A percentile compares a stretch with the other conserved stretches of the same genome.
These are phyloP conservation scores for Glonium stellatum DNA, from an alignment of 495 filamentous ascomycete species.

Conservation along the genomic window DNA sequence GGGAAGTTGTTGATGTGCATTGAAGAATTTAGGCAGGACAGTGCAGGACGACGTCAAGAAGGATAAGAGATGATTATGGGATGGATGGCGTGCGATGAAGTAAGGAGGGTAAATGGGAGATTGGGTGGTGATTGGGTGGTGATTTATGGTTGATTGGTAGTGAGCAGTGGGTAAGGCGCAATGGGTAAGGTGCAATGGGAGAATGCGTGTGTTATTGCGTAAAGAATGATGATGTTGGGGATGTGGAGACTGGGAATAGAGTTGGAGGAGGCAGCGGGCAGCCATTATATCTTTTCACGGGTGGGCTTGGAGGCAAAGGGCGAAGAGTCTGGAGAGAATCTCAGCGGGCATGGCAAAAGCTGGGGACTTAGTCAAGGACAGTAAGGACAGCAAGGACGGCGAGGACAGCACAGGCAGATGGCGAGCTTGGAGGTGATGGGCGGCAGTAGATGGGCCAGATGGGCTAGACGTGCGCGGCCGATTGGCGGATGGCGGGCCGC, in stretches of 20 bases:
- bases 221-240: background rate
- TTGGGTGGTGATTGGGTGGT: too few species aligned
- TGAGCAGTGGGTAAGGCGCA: background rate
- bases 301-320: background rate
- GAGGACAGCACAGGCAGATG: too few species aligned
- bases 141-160: too few species aligned
- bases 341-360: background rate
- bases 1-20: conserved; percentile 45
- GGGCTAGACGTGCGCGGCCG: background rate
- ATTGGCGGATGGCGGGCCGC: conserved; percentile 8
- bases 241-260: too few species aligned
- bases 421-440: background rate
- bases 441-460: too few species aligned
- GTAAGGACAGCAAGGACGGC: background rate
- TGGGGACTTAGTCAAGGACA: conserved; percentile 1
- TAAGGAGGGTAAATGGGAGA: too few species aligned
- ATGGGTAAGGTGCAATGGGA: background rate
- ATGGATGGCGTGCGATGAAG: background rate
- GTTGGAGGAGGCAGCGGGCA: too few species aligned
- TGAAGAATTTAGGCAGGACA: conserved; percentile 15
- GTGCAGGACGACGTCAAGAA: background rate
- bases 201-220: background rate
- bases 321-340: background rate
- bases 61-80: too few species aligned
- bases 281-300: background rate